Evolutionary conservation across 129 eudicot species (phyloP).

Genomic region (Kitagawia praeruptora): DNA sequence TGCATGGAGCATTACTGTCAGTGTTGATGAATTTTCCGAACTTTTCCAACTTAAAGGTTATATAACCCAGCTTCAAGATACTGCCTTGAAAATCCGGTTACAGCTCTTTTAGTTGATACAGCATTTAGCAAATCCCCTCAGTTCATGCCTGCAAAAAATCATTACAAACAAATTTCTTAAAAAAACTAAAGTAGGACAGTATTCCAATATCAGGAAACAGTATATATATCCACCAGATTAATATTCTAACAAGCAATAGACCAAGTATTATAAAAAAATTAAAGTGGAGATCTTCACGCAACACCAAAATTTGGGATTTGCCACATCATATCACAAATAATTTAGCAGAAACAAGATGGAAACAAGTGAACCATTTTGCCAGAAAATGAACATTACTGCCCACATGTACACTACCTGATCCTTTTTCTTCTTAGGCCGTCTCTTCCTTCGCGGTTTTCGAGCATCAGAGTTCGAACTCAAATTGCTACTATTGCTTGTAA

Average conservation of each 20-base stretch:
- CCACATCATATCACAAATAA: neutral
- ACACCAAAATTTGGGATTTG: neutral
- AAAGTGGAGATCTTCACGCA: neutral
- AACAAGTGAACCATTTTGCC: neutral
- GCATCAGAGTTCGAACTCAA: slow-evolving; percentile 85
- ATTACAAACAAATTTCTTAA: neutral
- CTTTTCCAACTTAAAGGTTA: neutral
- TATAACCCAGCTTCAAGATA: neutral
- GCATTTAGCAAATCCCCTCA: neutral
- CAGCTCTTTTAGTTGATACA: neutral
- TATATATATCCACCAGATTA: no score
- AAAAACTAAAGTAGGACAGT: neutral
- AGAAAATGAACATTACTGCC: neutral
- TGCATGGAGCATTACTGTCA: neutral
- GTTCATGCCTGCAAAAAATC: neutral
- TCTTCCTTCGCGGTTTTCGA: slow-evolving; percentile 72
- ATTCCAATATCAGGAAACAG: neutral
- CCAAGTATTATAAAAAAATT: neutral
- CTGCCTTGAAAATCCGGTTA: neutral
- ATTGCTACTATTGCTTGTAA: slow-evolving; percentile 59
- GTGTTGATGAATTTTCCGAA: neutral
- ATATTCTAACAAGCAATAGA: neutral
- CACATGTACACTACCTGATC: slow-evolving; percentile 26
- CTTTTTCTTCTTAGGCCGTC: slow-evolving; percentile 94
- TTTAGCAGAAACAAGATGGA: neutral